phyloP scores from a whole-genome alignment of 768 basidiomycete species.

The Tulasnella sp. region DNA sequence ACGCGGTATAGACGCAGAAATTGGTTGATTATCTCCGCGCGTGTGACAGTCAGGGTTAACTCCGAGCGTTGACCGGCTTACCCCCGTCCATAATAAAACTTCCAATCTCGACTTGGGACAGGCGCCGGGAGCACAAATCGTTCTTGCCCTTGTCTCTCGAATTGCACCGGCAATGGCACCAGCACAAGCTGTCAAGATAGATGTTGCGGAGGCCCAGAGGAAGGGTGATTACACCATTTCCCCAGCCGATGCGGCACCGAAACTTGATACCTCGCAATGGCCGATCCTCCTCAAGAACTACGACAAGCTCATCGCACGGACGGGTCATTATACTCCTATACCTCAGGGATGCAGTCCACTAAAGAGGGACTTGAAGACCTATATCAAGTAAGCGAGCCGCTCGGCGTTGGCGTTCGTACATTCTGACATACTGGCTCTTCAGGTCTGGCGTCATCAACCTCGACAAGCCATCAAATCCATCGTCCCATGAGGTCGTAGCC shows the following conservation, averaged over 20 bases:
- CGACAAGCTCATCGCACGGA: slow-evolving; percentile 90
- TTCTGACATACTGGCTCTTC: neutral
- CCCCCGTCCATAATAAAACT: slow-evolving; percentile 1
- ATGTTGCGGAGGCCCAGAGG: slow-evolving; percentile 64
- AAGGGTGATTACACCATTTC: slow-evolving; percentile 75
- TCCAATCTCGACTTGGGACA: slow-evolving; percentile 5
- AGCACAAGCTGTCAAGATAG: slow-evolving; percentile 14
- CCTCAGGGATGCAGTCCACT: slow-evolving; percentile 88
- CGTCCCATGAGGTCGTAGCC: slow-evolving; percentile 98
- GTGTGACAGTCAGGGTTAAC: neutral
- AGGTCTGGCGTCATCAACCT: slow-evolving; percentile 98
- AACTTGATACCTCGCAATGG: slow-evolving; percentile 94
- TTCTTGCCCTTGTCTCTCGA: neutral
- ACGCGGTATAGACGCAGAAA: slow-evolving; percentile 1
- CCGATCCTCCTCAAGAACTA: slow-evolving; percentile 97
- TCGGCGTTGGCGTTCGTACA: neutral
- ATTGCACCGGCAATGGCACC: neutral
- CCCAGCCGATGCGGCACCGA: slow-evolving; percentile 60
- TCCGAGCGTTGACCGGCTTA: neutral
- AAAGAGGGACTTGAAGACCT: slow-evolving; percentile 84
- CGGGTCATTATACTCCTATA: slow-evolving; percentile 96
- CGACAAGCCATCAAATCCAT: slow-evolving; percentile 98
- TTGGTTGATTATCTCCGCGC: slow-evolving; percentile 17
- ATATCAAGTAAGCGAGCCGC: slow-evolving; percentile 63
- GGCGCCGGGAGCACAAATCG: neutral